A percentile compares a stretch with the other conserved stretches of the same genome.
Conservation (phyloP, 1,284 basidiomycete species). For the Inonotus hispidus region DNA sequence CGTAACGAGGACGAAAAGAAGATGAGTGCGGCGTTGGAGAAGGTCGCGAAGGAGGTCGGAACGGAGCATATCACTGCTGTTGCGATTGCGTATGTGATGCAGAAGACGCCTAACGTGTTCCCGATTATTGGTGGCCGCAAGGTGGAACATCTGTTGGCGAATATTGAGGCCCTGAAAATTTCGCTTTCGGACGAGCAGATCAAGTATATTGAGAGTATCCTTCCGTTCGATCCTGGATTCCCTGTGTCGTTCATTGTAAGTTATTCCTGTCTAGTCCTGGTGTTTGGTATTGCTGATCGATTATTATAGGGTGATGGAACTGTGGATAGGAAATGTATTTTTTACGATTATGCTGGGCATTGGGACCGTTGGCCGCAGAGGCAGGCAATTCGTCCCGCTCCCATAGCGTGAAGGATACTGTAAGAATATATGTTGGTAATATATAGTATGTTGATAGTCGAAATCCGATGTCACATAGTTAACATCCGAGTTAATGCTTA, state of each 20-base stretch:
- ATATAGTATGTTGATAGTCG: too few species aligned
- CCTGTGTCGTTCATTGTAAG: slow-evolving; percentile 24
- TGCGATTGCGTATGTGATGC: slow-evolving; percentile 20
- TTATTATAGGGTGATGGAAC: slow-evolving; percentile 13
- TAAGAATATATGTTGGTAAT: neutral
- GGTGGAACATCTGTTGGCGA: slow-evolving; percentile 20
- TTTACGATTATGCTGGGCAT: neutral
- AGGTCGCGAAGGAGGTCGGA: slow-evolving; percentile 32
- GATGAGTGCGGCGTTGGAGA: slow-evolving; percentile 19
- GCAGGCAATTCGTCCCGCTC: slow-evolving; percentile 1
- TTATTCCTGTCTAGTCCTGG: neutral
- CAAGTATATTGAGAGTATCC: slow-evolving; percentile 18
- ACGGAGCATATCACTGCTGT: slow-evolving; percentile 23
- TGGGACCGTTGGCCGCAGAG: slow-evolving; percentile 5
- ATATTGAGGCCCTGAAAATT: slow-evolving; percentile 24
- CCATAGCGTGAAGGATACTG: neutral
- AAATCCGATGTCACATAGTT: too few species aligned
- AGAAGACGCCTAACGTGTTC: slow-evolving; percentile 21
- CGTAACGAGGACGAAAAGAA: slow-evolving; percentile 19
- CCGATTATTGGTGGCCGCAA: slow-evolving; percentile 21
- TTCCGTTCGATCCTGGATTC: slow-evolving; percentile 24
- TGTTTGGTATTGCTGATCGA: neutral
- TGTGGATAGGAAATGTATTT: neutral
- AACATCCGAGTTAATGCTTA: too few species aligned
- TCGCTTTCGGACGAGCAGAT: slow-evolving; percentile 24